Base-by-base conservation (phyloP, 2,329 filamentous ascomycete genomes). In the Gyromitra esculenta region DNA sequence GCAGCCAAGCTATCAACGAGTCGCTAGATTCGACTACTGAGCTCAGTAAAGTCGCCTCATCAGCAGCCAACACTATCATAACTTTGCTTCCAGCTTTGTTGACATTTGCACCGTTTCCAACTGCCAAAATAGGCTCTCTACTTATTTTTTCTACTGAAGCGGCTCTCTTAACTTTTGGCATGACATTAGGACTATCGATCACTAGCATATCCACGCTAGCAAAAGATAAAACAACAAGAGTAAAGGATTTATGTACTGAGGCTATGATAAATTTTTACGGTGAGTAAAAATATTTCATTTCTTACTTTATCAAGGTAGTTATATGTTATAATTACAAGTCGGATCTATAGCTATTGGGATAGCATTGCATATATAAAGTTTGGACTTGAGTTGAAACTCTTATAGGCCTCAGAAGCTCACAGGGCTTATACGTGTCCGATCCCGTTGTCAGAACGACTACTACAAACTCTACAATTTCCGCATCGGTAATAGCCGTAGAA, bases 151-250 rank as follows among this genome's bases (percentile, higher is more conserved):
- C 59, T 1, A 48, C 41, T 31, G 18, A 31, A 11, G 37, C 11
- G 18, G 39, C 39, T 13, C 2, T 59, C 2, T 37, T 59, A 43
- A 68, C 65, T 41, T 43, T 54, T 21, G 21, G 6, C 5, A 59
- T 68, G 48, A 68, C 65, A 43, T 31, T 68, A 11, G 65, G 65
- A 18, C 18, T 68, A 31, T 7, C 37, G 5, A 56, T 37, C 13
- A 6, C 11, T 2, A 6, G 11, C 3, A 18, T 68, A 59, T 59
- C 65, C 11, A 68, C 65, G 0, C 13, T 68, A 5, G 18, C 39
- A 4, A 68, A 50, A 35, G 21, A 59, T 21, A 59, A 18, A 39
- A 37, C 50, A 48, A 6, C 37, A 18, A 15, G 37, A 68, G 65
- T 45, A 2, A 68, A 37, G 13, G 54, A 68, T 8, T 37, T 68